These are phyloP conservation scores for Parachaetomium inaequale DNA, from an alignment of 495 filamentous ascomycete species.

Conservation along the genomic window DNA sequence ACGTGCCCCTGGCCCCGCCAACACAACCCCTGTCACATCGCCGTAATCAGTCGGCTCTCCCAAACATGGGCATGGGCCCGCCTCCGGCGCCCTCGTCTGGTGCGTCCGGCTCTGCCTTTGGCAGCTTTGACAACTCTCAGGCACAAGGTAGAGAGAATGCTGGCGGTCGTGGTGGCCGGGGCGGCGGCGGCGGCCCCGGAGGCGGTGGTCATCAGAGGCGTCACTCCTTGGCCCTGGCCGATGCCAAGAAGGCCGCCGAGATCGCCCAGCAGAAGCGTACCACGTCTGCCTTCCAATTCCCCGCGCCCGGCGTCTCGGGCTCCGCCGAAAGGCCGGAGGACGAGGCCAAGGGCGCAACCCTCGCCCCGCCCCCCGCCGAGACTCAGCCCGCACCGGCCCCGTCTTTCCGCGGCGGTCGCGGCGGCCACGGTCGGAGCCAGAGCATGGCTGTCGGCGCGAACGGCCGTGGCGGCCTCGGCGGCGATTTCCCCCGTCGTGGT, in stretches of 20 bases:
- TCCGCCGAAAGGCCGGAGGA: conserved; percentile 53
- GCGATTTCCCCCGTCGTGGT: conserved; percentile 68
- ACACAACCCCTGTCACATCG: conserved; percentile 80
- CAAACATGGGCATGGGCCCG: conserved; percentile 88
- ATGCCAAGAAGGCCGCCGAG: conserved; percentile 97
- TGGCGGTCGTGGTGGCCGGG: conserved; percentile 70
- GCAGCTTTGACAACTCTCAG: conserved; percentile 65
- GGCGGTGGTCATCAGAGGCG: conserved; percentile 88
- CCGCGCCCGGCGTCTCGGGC: conserved; percentile 63
- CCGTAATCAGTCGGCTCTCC: conserved; percentile 95
- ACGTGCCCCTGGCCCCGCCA: conserved; percentile 69
- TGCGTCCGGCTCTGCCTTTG: conserved; percentile 75
- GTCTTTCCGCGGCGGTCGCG: conserved; percentile 46
- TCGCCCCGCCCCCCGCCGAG: conserved; percentile 44
- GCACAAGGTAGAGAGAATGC: conserved; percentile 68
- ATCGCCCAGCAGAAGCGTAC: conserved; percentile 94
- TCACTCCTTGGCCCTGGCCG: conserved; percentile 89
- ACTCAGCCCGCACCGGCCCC: conserved; percentile 48
- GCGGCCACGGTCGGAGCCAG: conserved; percentile 57
- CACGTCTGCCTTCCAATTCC: conserved; percentile 92
- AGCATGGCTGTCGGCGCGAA: conserved; percentile 58
- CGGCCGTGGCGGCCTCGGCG: conserved; percentile 44
- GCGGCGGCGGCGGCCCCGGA: conserved; percentile 55
- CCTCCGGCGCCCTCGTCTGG: conserved; percentile 97
- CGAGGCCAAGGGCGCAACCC: conserved; percentile 41